Evolutionary conservation across 352 stramenopile genomes (phyloP), one percentile per base, ranked within the genome.

Genomic region (Paralagenidium karlingii): DNA sequence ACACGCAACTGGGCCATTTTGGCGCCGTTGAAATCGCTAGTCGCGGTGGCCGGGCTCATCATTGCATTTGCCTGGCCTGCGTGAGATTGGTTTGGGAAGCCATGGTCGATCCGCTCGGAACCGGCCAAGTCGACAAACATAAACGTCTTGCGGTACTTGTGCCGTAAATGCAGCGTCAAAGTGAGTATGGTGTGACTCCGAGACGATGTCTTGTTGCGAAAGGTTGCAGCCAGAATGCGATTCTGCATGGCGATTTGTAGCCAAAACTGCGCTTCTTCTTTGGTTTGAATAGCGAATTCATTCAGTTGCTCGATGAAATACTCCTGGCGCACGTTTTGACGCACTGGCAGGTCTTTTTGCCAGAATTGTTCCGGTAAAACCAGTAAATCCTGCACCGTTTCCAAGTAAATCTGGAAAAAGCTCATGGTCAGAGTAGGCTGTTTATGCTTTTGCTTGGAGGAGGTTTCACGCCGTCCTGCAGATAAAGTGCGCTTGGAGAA

Each of bases 381-480:
- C 8, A 82, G 30, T 21, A 82, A 44, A 36, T 86, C 68, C 51
- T 86, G 64, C 32, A 86, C 56, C 8, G 47, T 75, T 34, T 83
- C 68, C n/a, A 86, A 60, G 26, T 86, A 83, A 47, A 86, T 86
- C 38, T 83, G 68, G 16, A 82, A 33, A 36, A 83, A 83, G 12
- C 61, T 77, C 49, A 86, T 64, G 8, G 51, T 55, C 27, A 63
- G 45, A 1, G 63, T 38, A 0, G 59, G 43, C 19, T 38, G 16
- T 24, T 68, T 65, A 9, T 30, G 40, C n/a, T n/a, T n/a, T n/a
- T n/a, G n/a, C n/a, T n/a, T n/a, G n/a, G n/a, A n/a, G n/a, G n/a
- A n/a, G n/a, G n/a, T n/a, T n/a, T n/a, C n/a, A n/a, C n/a, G n/a
- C n/a, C n/a, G n/a, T n/a, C n/a, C n/a, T n/a, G n/a, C n/a, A n/a